Evolutionary conservation across 176 grass and related monocot species (phyloP), one percentile per base, ranked within the genome.

Genomic region (Dactylis glomerata): DNA sequence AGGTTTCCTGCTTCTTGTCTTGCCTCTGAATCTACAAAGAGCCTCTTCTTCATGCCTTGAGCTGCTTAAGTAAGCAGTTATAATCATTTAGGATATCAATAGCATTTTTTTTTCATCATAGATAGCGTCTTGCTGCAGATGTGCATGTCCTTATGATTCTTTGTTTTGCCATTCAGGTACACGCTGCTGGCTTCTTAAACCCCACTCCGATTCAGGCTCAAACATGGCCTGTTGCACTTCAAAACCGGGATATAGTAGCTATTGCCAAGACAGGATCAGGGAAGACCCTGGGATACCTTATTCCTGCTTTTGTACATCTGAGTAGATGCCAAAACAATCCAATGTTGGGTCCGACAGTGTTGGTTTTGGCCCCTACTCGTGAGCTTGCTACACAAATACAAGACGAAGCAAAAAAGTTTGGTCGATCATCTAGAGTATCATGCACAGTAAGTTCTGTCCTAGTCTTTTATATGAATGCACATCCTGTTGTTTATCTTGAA

Each of bases 331-430:
- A 89, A 41, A 94, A 94, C 82, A 99, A 99, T 85, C 75, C 91
- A 54, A 78, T 87, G 81, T 84, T 92, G 67, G 96, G 96, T 16
- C 96, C 96, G 79, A 94, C 93, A 49, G 93, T 96, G 24, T 86
- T 99, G 66, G 88, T 99, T 85, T 93, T 99, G 83, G 91, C 91
- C 73, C 96, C 93, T 28, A 96, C 93, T 42, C 89, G 93, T 23
- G 96, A 99, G 59, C 91, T 99, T 88, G 96, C 93, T 83, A 90
- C 93, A 65, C 96, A 99, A 90, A 99, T 99, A 89, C 96, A 99
- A 86, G 96, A 99, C 20, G 96, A 99, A 87, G 90, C 79, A 83
- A 74, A 94, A 7, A 99, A 99, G 85, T 99, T 99, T 90, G 96
- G 96, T 45, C 90, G 84, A 41, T 96, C 96, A 42, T 99, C 96